phyloP scores from a whole-genome alignment of 768 basidiomycete species.

The Tricholoma flavovirens region DNA sequence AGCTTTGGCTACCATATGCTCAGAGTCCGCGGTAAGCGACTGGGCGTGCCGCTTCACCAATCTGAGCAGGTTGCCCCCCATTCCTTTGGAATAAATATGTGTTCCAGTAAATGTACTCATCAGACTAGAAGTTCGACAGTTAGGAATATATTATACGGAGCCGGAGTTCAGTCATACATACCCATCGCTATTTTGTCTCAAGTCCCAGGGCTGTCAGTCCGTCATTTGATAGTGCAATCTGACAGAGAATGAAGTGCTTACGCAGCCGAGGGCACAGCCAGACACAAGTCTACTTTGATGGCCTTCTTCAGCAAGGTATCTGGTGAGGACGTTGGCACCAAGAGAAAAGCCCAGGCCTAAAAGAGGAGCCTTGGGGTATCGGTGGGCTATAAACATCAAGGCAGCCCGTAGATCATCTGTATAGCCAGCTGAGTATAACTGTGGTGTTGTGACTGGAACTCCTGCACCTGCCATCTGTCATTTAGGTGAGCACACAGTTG shows the following conservation, averaged over 20 bases:
- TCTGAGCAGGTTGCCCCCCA: slow-evolving; percentile 68
- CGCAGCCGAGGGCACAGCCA: slow-evolving; percentile 69
- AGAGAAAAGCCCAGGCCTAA: slow-evolving; percentile 91
- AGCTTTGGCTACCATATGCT: slow-evolving; percentile 45
- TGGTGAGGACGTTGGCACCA: slow-evolving; percentile 85
- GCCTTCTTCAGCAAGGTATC: slow-evolving; percentile 86
- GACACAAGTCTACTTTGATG: slow-evolving; percentile 52
- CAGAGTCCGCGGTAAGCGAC: slow-evolving; percentile 43
- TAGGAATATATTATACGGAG: slow-evolving; percentile 10
- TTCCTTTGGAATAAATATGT: slow-evolving; percentile 67
- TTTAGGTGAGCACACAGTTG: slow-evolving; percentile 9
- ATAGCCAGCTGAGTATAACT: slow-evolving; percentile 83
- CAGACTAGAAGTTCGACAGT: slow-evolving; percentile 35
- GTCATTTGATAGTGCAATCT: slow-evolving; percentile 15
- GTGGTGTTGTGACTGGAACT: slow-evolving; percentile 73
- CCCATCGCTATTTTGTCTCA: slow-evolving; percentile 43
- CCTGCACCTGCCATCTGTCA: slow-evolving; percentile 58
- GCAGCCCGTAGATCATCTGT: slow-evolving; percentile 88
- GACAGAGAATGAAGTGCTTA: slow-evolving; percentile 35
- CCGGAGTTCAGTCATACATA: slow-evolving; percentile 18
- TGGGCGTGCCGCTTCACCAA: slow-evolving; percentile 48
- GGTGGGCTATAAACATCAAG: slow-evolving; percentile 63
- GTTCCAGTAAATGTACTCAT: slow-evolving; percentile 49
- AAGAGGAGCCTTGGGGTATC: slow-evolving; percentile 75
- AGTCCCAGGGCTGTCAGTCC: slow-evolving; percentile 45